Base-by-base conservation (phyloP, 331 rosid species). In the Malus hybrid region DNA sequence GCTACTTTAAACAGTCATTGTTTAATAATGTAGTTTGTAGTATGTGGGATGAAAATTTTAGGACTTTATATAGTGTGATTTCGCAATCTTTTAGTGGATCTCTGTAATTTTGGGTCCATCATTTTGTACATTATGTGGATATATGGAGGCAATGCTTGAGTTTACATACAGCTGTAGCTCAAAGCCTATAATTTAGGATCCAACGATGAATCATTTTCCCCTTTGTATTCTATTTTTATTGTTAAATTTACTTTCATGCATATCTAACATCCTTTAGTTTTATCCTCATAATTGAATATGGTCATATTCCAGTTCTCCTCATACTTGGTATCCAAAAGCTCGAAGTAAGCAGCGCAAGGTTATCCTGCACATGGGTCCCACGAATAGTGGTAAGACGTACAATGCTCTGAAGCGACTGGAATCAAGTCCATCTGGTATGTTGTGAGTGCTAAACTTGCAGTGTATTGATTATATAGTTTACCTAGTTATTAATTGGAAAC, bases 341-440 rank as follows among this genome's bases (percentile, higher is more conserved):
- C 84, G 97, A 72, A 82, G 61, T 83, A 92, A 90, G 85, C 88
- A 50, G 26, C 92, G 97, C 68, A 92, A 78, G 87, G 84, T 95
- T 79, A 39, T 95, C 85, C 78, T 95, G 87, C 97, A 95, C 86
- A 89, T 95, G 84, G 97, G 97, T 85, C 97, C 97, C 63, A 95
- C 96, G n/a, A 90, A 95, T 81, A 92, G 99, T 71, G 99, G 99
- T 71, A 95, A 95, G 87, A 95, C 99, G 7, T 63, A 92, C 83
- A 83, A 89, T 78, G 99, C 97, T 86, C n/a, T 95, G 80, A 89
- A 92, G 92, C 84, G 77, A 74, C 97, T 95, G 3, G 83, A 85
- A 79, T 86, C 90, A 50, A 89, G 99, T 89, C 77, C 88, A 81
- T 92, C 96, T 73, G 99, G 99, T 95, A 86, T 66, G 68, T 83